Evolutionary conservation across 257 asterid genomes (phyloP), one percentile per base, ranked within the genome.

Genomic region (Scutellaria barbata): DNA sequence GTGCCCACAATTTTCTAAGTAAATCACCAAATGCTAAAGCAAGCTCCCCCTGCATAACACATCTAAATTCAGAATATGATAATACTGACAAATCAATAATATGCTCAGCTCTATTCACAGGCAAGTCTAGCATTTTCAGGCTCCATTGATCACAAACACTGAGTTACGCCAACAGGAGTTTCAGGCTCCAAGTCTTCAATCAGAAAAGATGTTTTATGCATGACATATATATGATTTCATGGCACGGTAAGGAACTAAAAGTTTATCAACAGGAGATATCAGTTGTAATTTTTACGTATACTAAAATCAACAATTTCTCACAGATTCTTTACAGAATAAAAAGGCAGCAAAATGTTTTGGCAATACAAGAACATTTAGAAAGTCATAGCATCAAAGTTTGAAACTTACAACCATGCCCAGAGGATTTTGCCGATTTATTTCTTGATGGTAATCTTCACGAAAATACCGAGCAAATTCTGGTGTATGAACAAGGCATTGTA

Each of bases 21-120:
- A 95, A 85, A 62, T 95, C 99, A 18, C 99, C 99, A 79, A 95
- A 95, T 82, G 99, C 98, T 81, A 95, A 80, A 80, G 99, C 99
- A 79, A 95, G 89, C 82, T 95, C 99, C 33, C 99, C 99, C 98
- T 95, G 84, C 80, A 77, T 63, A 79, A 74, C 68, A 68, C 55
- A 65, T 58, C 33, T 20, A 52, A 43, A 35, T 51, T 77, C 78
- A 68, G 65, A 64, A 68, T 64, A 71, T 0, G 17, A 39, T 22
- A 20, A 45, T 52, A 74, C 66, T 33, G 58, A 53, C 42, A 63
- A 70, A 55, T 76, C 69, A 45, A n/a, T 74, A 59, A 39, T 14
- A 57, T 52, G 50, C 64, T 65, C 35, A 64, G 64, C 71, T 50
- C 16, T 50, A 73, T 63, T 25, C 63, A 42, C 45, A 61, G 47